These are phyloP conservation scores for Scutellaria barbata DNA, from an alignment of 257 asterid species.

Conservation along the genomic window DNA sequence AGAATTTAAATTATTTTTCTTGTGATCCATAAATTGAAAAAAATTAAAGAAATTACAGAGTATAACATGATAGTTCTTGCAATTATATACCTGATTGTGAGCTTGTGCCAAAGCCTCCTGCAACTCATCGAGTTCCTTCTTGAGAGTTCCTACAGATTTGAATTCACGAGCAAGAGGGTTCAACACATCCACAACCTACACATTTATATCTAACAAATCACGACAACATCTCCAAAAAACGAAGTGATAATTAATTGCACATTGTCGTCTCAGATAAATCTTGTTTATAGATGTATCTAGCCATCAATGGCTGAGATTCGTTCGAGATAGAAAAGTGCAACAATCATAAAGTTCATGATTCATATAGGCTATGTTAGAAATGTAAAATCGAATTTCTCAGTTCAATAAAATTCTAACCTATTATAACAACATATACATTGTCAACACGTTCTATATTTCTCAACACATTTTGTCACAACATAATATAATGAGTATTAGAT, in stretches of 20 bases:
- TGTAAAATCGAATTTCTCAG: no score
- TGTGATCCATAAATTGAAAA: neutral
- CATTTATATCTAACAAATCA: neutral
- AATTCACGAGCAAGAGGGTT: slow-evolving; percentile 97
- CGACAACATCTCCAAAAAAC: neutral
- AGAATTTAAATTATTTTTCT: neutral
- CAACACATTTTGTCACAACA: no score
- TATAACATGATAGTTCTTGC: neutral
- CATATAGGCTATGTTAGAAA: no score
- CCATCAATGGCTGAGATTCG: no score
- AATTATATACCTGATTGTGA: slow-evolving; percentile 68
- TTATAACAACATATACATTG: no score
- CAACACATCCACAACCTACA: slow-evolving; percentile 78
- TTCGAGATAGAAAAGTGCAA: no score
- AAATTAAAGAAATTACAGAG: neutral
- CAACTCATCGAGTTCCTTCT: slow-evolving; percentile 83
- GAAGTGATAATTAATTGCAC: no score
- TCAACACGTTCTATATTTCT: no score
- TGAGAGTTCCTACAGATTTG: slow-evolving; percentile 87
- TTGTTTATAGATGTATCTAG: no score
- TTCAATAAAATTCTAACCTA: no score
- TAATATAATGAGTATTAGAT: neutral
- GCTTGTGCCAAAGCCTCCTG: slow-evolving; percentile 77
- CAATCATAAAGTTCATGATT: no score
- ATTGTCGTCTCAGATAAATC: no score